Evolutionary conservation across 2,329 filamentous ascomycete species (phyloP), one percentile per base, ranked within the genome.

Genomic region (Fusarium coicis): DNA sequence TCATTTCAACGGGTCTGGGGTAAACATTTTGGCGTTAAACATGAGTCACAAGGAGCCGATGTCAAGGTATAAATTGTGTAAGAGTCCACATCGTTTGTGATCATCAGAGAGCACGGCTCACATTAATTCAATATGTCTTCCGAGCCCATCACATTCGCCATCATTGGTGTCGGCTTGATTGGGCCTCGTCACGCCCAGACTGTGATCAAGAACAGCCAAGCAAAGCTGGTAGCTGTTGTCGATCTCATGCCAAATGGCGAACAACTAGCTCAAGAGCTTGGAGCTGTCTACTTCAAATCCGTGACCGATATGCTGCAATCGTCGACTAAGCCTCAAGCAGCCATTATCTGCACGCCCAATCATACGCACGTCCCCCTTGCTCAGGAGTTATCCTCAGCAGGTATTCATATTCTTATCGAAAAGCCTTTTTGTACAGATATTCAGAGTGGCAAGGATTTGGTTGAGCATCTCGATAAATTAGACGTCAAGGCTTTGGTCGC

Each of bases 301-400:
- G 78, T 89, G 5, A 56, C 82, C 6, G 79, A 80, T 1, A 82
- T 90, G 68, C 74, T 90, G 1, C 70, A 77, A 10, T 83, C 81
- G 0, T 36, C 71, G 11, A 46, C 79, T 47, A 81, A 80, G n/a
- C 87, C 87, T 16, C 84, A 88, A 54, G 88, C 85, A 40, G 88
- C 88, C 28, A 86, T 90, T 44, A 84, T 90, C 54, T 89, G 88
- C 81, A 90, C 88, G 0, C 89, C 89, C 5, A 91, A 90, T 73
- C 83, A 87, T 72, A 89, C 87, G 0, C 89, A 91, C 66, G 87
- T 88, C 9, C 55, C 84, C 0, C 67, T 90, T 3, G 81, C 87
- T 5, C 83, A 82, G n/a, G 81, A 86, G 43, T 80, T 90, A 2
- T 80, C 89, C 4, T 73, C 81, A 0, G 82, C 79, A 1, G 85